Evolutionary conservation across 352 stramenopile species (phyloP).

Genomic region (Phytophthora megakarya): DNA sequence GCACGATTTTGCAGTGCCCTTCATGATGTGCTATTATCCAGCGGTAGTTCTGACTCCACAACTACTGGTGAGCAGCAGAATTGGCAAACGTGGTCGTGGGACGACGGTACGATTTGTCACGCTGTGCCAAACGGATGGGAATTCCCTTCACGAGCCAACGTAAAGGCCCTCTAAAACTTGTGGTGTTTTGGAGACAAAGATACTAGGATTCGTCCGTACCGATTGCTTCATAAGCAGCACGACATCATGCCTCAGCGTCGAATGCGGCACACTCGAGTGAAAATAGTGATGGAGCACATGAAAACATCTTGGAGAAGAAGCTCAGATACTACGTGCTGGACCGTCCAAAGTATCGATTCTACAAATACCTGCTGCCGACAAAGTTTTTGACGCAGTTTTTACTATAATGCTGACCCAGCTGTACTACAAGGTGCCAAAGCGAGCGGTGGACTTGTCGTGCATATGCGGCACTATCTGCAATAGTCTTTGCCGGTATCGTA

Average conservation of each 20-base stretch:
- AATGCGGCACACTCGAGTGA: slow-evolving; percentile 5
- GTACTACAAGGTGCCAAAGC: background rate
- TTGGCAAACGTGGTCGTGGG: background rate
- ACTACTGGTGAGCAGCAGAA: no score
- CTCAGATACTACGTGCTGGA: no score
- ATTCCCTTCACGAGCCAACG: background rate
- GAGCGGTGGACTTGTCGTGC: background rate
- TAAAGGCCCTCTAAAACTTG: background rate
- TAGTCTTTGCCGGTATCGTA: background rate
- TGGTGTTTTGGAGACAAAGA: slow-evolving; percentile 6
- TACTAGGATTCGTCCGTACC: background rate
- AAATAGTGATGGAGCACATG: background rate
- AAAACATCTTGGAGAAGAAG: background rate
- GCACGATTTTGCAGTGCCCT: no score
- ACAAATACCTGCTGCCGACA: background rate
- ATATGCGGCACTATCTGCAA: slow-evolving; percentile 5
- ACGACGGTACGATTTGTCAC: background rate
- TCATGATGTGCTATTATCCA: no score
- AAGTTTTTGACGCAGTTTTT: background rate
- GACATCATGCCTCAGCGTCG: background rate
- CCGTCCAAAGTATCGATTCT: background rate
- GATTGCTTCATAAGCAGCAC: background rate
- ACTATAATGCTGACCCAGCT: background rate
- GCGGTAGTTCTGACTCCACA: no score
- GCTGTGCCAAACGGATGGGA: background rate